Percentiles rank a stretch among this genome's conserved stretches.
phyloP scores from a whole-genome alignment of 75 land plant genomes.

The Adiantum capillusveneris region DNA sequence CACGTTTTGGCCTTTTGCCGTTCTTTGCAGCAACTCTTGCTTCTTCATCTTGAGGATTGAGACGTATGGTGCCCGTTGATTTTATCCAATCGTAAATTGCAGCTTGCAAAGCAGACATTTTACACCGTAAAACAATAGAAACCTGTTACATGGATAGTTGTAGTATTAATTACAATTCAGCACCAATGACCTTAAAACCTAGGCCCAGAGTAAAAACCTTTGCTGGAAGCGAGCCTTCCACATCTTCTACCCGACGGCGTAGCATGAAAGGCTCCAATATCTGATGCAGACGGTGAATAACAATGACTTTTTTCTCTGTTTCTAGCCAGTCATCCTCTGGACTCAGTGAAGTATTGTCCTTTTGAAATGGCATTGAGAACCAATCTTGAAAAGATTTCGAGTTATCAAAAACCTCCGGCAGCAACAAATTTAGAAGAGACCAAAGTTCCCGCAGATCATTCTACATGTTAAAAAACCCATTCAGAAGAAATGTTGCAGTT shows the following conservation, averaged over 20 bases:
- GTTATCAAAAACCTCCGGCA: slow-evolving; percentile 98
- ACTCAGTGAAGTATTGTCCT: slow-evolving; percentile 52
- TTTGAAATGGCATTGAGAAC: slow-evolving; percentile 98
- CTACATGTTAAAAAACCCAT: slow-evolving; percentile 55
- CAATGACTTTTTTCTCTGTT: slow-evolving; percentile 97
- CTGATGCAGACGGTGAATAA: slow-evolving; percentile 96
- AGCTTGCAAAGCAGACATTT: slow-evolving; percentile 90
- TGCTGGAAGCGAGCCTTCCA: slow-evolving; percentile 96
- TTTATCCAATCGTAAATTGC: slow-evolving; percentile 98
- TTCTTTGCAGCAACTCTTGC: slow-evolving; percentile 50
- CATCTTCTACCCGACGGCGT: slow-evolving; percentile 98
- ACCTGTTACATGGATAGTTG: slow-evolving; percentile 52
- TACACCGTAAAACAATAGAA: slow-evolving; percentile 86
- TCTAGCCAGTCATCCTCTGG: slow-evolving; percentile 98
- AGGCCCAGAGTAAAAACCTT: slow-evolving; percentile 45
- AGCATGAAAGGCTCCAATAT: slow-evolving; percentile 99
- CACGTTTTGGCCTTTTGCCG: slow-evolving; percentile 66
- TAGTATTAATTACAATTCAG: too few relatives aligned
- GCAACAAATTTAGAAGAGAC: slow-evolving; percentile 93
- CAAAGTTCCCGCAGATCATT: slow-evolving; percentile 98
- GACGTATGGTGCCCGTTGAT: slow-evolving; percentile 85
- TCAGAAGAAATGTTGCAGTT: too few relatives aligned
- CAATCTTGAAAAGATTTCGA: slow-evolving; percentile 96
- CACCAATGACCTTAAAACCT: too few relatives aligned
- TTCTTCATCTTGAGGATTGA: slow-evolving; percentile 88